Conservation (phyloP, 768 basidiomycete genomes). For the Suillus subalutaceus region DNA sequence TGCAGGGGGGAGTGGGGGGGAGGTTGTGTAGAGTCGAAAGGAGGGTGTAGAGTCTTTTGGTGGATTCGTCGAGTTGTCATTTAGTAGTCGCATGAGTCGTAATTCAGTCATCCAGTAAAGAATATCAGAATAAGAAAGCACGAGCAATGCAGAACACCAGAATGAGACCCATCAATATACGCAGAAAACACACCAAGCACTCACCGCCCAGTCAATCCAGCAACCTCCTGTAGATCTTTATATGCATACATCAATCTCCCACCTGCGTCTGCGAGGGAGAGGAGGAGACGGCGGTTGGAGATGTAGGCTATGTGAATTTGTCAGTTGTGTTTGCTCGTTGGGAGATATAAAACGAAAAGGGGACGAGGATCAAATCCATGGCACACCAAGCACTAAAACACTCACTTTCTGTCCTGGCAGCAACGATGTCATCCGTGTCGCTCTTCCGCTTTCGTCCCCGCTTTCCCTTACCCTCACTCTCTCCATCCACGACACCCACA, state of each 20-base stretch:
- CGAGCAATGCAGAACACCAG: background rate
- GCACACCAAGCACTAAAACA: background rate
- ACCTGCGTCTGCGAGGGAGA: constrained; percentile 96
- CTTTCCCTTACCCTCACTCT: constrained; percentile 20
- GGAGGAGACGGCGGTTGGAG: constrained; percentile 85
- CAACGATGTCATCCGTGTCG: constrained; percentile 39
- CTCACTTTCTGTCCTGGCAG: constrained; percentile 53
- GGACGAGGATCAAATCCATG: background rate
- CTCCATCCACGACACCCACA: constrained; percentile 14
- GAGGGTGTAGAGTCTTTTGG: constrained; percentile 75
- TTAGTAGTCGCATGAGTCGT: background rate
- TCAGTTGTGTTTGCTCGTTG: background rate
- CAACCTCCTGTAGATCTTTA: constrained; percentile 92
- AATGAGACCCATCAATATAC: background rate
- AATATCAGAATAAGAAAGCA: background rate
- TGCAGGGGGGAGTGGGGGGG: constrained; percentile 47
- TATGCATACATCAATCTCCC: constrained; percentile 96
- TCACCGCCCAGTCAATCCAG: constrained; percentile 76
- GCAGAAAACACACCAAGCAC: background rate
- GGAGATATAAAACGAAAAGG: background rate
- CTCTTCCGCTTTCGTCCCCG: constrained; percentile 7
- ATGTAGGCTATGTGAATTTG: constrained; percentile 66
- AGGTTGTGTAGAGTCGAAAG: constrained; percentile 85
- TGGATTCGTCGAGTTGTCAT: background rate
- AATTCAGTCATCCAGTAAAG: background rate